These are phyloP conservation scores for Beta macrorhiza DNA, from an alignment of 179 eudicot species.

Conservation along the genomic window DNA sequence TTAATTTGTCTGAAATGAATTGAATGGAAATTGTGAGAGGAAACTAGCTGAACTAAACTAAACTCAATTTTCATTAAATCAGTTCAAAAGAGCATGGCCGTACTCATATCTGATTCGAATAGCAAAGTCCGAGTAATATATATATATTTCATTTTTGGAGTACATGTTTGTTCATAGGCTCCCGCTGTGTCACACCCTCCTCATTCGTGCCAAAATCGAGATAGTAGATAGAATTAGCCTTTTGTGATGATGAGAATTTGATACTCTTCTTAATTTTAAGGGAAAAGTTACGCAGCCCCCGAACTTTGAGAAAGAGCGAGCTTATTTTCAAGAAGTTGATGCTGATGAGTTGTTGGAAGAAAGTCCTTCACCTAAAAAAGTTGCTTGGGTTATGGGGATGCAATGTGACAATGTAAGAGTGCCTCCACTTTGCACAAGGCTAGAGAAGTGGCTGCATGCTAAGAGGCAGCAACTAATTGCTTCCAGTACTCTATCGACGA, in stretches of 20 bases:
- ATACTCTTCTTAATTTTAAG: conserved; percentile 30
- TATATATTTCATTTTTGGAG: too few species aligned
- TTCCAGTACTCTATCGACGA: conserved; percentile 59
- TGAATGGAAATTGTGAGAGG: too few species aligned
- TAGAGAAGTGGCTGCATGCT: conserved; percentile 73
- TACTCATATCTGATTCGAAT: too few species aligned
- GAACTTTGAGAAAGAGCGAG: conserved; percentile 74
- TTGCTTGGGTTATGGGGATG: conserved; percentile 63
- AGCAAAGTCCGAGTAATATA: too few species aligned
- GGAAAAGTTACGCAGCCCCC: conserved; percentile 55
- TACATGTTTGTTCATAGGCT: too few species aligned
- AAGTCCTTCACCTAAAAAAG: conserved; percentile 89
- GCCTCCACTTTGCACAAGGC: conserved; percentile 61
- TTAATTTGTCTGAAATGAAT: too few species aligned
- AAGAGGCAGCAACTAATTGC: conserved; percentile 45
- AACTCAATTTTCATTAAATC: too few species aligned
- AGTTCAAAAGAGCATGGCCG: too few species aligned
- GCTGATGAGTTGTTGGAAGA: conserved; percentile 84
- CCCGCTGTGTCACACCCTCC: neutral
- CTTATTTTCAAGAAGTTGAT: conserved; percentile 91
- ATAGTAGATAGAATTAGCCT: neutral
- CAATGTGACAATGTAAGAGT: conserved; percentile 36
- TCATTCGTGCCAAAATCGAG: neutral
- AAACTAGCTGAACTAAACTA: too few species aligned
- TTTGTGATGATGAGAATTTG: conserved; percentile 1